phyloP scores from a whole-genome alignment of 2,329 filamentous ascomycete species.

The Mycogone perniciosa region DNA sequence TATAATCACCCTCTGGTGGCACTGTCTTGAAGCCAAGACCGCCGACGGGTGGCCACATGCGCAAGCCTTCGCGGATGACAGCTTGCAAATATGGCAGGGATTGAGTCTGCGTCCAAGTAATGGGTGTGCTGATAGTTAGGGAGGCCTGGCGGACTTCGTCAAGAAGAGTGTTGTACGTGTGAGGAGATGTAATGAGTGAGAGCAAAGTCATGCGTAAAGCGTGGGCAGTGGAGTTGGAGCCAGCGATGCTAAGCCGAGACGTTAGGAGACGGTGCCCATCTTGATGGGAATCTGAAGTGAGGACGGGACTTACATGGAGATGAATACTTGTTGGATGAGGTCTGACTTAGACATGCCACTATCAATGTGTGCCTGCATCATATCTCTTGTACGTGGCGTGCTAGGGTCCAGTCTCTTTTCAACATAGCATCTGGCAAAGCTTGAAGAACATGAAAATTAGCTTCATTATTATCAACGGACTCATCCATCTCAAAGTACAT shows the following conservation, averaged over 20 bases:
- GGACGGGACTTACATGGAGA: slow-evolving; percentile 7
- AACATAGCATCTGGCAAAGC: slow-evolving; percentile 18
- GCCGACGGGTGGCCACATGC: slow-evolving; percentile 48
- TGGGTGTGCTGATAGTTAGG: slow-evolving; percentile 25
- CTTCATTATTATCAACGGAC: too few relatives aligned
- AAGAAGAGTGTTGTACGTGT: slow-evolving; percentile 34
- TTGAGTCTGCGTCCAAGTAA: slow-evolving; percentile 44
- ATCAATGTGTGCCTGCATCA: slow-evolving; percentile 15
- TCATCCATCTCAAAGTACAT: slow-evolving; percentile 10
- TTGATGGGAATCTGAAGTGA: background rate
- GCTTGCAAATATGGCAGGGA: slow-evolving; percentile 49
- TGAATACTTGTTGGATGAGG: slow-evolving; percentile 12
- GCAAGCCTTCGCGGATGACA: slow-evolving; percentile 50
- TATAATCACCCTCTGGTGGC: slow-evolving; percentile 44
- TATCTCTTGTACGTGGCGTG: slow-evolving; percentile 14
- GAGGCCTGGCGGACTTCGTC: slow-evolving; percentile 41
- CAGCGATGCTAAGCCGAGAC: slow-evolving; percentile 41
- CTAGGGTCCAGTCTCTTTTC: slow-evolving; percentile 17
- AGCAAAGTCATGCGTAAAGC: slow-evolving; percentile 46
- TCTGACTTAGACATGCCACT: slow-evolving; percentile 21
- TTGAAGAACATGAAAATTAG: background rate
- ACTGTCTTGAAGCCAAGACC: slow-evolving; percentile 47
- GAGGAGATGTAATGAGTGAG: slow-evolving; percentile 40
- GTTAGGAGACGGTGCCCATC: background rate
- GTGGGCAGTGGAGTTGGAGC: slow-evolving; percentile 54